Conservation (phyloP, 768 basidiomycete species). For the Leccinum uliginosum region DNA sequence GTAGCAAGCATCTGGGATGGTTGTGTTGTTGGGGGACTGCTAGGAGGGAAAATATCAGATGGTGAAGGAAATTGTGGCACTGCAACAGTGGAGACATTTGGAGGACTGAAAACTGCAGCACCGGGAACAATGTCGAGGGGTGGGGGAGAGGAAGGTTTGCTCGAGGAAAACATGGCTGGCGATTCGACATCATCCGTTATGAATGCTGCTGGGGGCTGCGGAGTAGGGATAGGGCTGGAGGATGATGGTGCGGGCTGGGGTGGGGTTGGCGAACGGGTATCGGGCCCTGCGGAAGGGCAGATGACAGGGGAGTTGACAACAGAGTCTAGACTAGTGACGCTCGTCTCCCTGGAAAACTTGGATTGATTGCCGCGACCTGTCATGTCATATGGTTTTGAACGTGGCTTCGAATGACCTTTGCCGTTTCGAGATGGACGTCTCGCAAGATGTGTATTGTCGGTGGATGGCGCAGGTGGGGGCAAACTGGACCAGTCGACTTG, state of each 20-base stretch:
- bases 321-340: constrained; percentile 48
- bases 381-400: constrained; percentile 69
- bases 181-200: constrained; percentile 7
- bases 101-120: constrained; percentile 13
- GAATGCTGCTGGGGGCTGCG: constrained; percentile 5
- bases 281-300: constrained; percentile 30
- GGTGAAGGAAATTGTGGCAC: constrained; percentile 16
- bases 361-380: constrained; percentile 27
- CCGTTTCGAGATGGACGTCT: constrained; percentile 44
- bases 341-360: constrained; percentile 55
- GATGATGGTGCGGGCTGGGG: constrained; percentile 17
- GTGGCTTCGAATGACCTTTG: constrained; percentile 49
- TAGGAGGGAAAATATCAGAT: constrained; percentile 18
- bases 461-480: constrained; percentile 14
- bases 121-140: constrained; percentile 4
- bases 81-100: constrained; percentile 13
- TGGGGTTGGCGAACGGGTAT: constrained; percentile 30
- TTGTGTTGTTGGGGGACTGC: constrained; percentile 14
- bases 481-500: constrained; percentile 52
- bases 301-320: constrained; percentile 43
- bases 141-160: constrained; percentile 10
- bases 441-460: constrained; percentile 37
- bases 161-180: constrained; percentile 1
- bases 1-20: constrained; percentile 16
- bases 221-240: constrained; percentile 10